Conservation (phyloP, 805 yeast species). For the Hanseniaspora pseudoguilliermondii region DNA sequence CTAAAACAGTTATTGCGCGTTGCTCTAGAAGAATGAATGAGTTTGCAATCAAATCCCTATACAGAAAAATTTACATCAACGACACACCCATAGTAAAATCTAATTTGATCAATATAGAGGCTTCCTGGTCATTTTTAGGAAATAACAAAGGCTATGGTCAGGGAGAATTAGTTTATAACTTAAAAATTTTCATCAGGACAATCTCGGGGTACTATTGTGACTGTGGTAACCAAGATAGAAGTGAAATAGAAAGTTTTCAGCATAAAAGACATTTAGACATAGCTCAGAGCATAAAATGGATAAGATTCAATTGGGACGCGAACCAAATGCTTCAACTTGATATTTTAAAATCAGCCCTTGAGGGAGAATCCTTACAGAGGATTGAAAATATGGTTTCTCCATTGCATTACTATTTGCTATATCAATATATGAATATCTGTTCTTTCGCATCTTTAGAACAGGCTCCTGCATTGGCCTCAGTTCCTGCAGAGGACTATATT, state of each 20-base stretch:
- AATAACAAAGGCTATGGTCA: constrained; percentile 12
- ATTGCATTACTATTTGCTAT: constrained; percentile 27
- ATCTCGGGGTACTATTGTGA: background rate
- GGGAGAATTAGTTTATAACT: background rate
- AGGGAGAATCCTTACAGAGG: constrained; percentile 25
- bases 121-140: constrained; percentile 30
- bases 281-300: constrained; percentile 26
- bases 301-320: constrained; percentile 34
- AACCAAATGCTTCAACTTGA: constrained; percentile 24
- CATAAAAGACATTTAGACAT: constrained; percentile 17
- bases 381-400: constrained; percentile 34
- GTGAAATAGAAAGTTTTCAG: constrained; percentile 21
- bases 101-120: constrained; percentile 27
- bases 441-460: constrained; percentile 25
- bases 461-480: constrained; percentile 28
- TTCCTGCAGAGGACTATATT: constrained; percentile 26
- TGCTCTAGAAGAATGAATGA: constrained; percentile 23
- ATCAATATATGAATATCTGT: constrained; percentile 21
- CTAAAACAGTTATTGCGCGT: constrained; percentile 22
- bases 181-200: constrained; percentile 3
- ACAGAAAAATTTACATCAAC: constrained; percentile 30
- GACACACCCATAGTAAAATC: constrained; percentile 32
- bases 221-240: constrained; percentile 11
- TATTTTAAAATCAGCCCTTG: constrained; percentile 24
- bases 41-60: constrained; percentile 26